Evolutionary conservation across 305 asterid species (phyloP).

Genomic region (Andrographis paniculata): DNA sequence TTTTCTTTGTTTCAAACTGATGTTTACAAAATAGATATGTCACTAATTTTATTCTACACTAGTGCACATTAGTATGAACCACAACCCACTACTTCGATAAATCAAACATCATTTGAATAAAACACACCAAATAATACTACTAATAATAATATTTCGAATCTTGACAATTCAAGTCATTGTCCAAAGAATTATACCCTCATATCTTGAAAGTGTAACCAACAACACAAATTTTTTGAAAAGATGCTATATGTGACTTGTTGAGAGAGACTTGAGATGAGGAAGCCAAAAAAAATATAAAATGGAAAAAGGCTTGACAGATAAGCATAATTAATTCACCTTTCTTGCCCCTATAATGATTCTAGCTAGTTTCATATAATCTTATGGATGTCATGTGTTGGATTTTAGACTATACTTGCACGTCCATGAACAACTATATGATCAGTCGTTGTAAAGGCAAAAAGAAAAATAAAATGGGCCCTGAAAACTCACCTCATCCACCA

Average conservation of each 20-base stretch:
- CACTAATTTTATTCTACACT: too few relatives aligned
- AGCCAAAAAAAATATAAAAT: too few relatives aligned
- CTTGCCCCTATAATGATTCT: slow-evolving; percentile 11
- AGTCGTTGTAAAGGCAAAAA: slow-evolving; percentile 16
- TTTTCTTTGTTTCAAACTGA: too few relatives aligned
- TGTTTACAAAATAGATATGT: too few relatives aligned
- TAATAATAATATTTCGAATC: slow-evolving; percentile 6
- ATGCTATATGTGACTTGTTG: slow-evolving; percentile 2
- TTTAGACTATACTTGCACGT: slow-evolving; percentile 9
- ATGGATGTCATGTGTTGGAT: slow-evolving; percentile 6
- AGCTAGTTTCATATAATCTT: slow-evolving; percentile 2
- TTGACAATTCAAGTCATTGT: slow-evolving; percentile 8
- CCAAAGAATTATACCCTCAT: slow-evolving; percentile 3
- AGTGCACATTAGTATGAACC: neutral
- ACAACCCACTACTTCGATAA: slow-evolving; percentile 10
- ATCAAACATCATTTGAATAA: slow-evolving; percentile 1
- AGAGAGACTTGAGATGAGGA: slow-evolving; percentile 12
- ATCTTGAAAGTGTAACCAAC: neutral
- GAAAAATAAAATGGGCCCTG: slow-evolving; percentile 10
- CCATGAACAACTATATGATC: slow-evolving; percentile 9
- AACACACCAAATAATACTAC: neutral
- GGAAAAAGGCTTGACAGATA: neutral
- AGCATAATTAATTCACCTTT: slow-evolving; percentile 8
- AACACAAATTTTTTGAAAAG: neutral
- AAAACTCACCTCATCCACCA: slow-evolving; percentile 10